Base-by-base conservation (phyloP, 2,329 filamentous ascomycete species). In the Alternaria longipes region DNA sequence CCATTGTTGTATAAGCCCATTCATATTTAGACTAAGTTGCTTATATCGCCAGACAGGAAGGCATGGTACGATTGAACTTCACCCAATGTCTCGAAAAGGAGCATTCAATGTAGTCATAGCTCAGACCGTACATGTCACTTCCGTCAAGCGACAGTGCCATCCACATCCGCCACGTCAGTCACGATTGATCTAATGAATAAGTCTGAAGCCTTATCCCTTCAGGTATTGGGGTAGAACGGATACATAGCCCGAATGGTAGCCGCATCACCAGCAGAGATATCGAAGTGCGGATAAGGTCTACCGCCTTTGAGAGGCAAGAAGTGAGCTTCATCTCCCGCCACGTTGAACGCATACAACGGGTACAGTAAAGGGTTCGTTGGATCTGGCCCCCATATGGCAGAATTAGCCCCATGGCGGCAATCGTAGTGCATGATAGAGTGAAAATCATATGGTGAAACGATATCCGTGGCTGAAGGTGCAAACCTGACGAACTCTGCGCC, bases 361-460 rank as follows among this genome's bases (percentile, higher is more conserved):
- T 26, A 50, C 32, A 50, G 5, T 20, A 18, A n/a, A 22, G 46
- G 18, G 2, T 38, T 50, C n/a, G 46, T 50, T 4, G 8, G 20
- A n/a, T 50, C 46, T 14, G 16, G 26, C 5, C 24, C 16, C 9
- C 5, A 18, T 6, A 36, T 24, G 0, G 46, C 46, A 6, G 8
- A 12, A 38, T 50, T 20, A n/a, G 46, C 14, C 9, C 30, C 46
- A 24, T n/a, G 5, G 1, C 18, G 8, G 26, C 46, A 11, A n/a
- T 50, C 46, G 30, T 50, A 50, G 32, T 50, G 46, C 46, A 50
- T 50, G 20, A 50, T 50, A 8, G 30, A 50, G 12, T 50, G 0
- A 8, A 8, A 8, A 12, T 50, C 46, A 30, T 50, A 50, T 8
- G 32, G 20, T 20, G 46, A 24, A 34, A n/a, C 1, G 2, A 50